Evolutionary conservation across 192 early-diverging fungal species (phyloP).

Genomic region (Gamsiella multidivaricata): DNA sequence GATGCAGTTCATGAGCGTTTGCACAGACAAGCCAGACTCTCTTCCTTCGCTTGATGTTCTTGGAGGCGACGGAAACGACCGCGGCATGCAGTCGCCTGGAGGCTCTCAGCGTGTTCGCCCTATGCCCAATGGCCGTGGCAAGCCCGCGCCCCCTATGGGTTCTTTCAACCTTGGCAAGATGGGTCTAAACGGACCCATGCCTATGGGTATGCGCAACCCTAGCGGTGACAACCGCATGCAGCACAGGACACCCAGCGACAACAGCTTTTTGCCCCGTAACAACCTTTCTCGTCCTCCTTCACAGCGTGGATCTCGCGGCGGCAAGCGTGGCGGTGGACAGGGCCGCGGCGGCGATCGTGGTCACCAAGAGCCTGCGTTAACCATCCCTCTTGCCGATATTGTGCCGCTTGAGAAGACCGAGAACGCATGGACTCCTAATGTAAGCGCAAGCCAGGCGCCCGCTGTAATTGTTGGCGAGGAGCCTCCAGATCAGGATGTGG

Average conservation of each 20-base stretch:
- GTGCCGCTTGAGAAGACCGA: conserved; percentile 85
- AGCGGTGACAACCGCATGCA: conserved; percentile 44
- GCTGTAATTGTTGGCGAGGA: conserved; percentile 53
- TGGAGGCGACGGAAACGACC: conserved; percentile 59
- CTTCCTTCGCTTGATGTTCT: conserved; percentile 62
- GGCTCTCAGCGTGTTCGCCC: conserved; percentile 26
- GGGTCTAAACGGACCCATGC: conserved; percentile 33
- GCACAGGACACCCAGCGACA: conserved; percentile 27
- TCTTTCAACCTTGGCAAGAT: conserved; percentile 57
- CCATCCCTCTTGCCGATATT: conserved; percentile 68
- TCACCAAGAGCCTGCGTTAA: conserved; percentile 56
- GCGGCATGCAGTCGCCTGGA: conserved; percentile 41
- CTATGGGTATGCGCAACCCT: conserved; percentile 57
- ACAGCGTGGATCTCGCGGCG: conserved; percentile 63
- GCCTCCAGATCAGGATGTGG: conserved; percentile 62
- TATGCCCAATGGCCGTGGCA: conserved; percentile 51
- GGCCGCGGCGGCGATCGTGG: conserved; percentile 67
- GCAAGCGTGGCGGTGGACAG: conserved; percentile 65
- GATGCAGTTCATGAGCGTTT: conserved; percentile 77
- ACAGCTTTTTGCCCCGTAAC: conserved; percentile 34
- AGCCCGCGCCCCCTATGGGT: conserved; percentile 46
- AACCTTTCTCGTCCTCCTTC: conserved; percentile 47
- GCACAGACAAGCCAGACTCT: conserved; percentile 69
- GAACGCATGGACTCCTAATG: conserved; percentile 82
- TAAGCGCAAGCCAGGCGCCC: conserved; percentile 59